Evolutionary conservation across 163 green algal species (phyloP).

Genomic region (Smithsoniella earleae): DNA sequence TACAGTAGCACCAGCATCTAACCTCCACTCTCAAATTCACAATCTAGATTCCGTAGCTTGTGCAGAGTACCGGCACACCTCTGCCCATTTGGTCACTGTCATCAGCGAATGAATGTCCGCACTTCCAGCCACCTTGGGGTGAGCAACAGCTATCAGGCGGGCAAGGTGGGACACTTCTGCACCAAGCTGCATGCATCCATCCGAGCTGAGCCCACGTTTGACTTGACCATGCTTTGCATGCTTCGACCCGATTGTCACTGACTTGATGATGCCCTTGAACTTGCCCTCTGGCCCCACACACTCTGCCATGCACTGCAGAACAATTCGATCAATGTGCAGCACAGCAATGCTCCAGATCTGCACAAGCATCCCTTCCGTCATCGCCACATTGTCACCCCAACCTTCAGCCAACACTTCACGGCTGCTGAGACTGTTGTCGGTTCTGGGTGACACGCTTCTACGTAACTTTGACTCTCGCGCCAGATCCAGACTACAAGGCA

Average conservation of each 20-base stretch:
- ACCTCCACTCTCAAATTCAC: too few relatives aligned
- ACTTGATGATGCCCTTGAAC: constrained; percentile 15
- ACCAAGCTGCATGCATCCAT: constrained; percentile 23
- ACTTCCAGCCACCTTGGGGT: not conserved
- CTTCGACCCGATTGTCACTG: constrained; percentile 8
- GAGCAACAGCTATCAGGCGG: not conserved
- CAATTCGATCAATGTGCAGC: constrained; percentile 25
- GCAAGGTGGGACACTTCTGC: constrained; percentile 5
- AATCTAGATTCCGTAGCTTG: not conserved
- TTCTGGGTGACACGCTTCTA: too few relatives aligned
- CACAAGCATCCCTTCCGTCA: not conserved
- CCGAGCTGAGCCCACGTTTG: not conserved
- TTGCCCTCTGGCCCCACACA: not conserved
- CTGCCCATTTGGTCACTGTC: constrained; percentile 4
- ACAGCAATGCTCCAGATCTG: constrained; percentile 20
- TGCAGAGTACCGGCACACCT: constrained; percentile 1
- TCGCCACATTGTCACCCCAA: not conserved
- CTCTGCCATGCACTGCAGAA: not conserved
- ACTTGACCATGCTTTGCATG: not conserved
- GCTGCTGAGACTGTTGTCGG: too few relatives aligned
- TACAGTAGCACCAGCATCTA: not conserved
- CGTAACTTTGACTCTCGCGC: too few relatives aligned
- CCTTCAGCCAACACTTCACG: not conserved
- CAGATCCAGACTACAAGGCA: not conserved
- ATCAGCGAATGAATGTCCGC: not conserved